Base-by-base conservation (phyloP, 2,329 filamentous ascomycete species). In the Leptographium wingfieldii region DNA sequence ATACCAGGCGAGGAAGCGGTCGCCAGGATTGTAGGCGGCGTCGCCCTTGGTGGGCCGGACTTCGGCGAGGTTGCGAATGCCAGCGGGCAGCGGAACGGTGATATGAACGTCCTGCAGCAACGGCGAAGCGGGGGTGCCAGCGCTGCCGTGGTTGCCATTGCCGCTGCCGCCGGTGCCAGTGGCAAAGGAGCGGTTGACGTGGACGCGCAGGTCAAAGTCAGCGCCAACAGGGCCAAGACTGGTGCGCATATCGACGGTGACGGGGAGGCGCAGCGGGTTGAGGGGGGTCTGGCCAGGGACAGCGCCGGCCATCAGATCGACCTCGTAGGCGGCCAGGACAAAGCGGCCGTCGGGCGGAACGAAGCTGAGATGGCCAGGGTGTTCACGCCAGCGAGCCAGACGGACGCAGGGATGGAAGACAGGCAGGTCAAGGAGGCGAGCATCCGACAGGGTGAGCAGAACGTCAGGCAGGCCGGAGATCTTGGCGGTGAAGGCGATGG, bases 381-480 rank as follows among this genome's bases (percentile, higher is more conserved):
- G 82, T 67, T 95, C 90, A 66, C 86, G 86, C 94, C 94, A 99
- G 64, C 85, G 81, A n/a, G 87, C 87, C 3, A 99, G 76, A 22
- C 94, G 81, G 10, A 99, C 94, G 68, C 94, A 97, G 0, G 94
- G 94, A 70, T 99, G 94, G 67, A 99, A 99, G 0, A 96, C 91
- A 1, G 92, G 94, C 2, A 96, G 76, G 65, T 95, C 87, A 71
- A 99, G 83, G 43, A 92, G 81, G 63, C 81, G 83, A 19, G 77
- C 80, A 96, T 79, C 57, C 0, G 86, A 87, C 33, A 99, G 79
- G 16, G 81, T 87, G 11, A 99, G 76, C 22, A 90, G 72, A n/a
- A 99, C 80, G 69, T 99, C 92, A 1, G 94, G 94, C 3, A 97
- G 83, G 5, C 94, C 94, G 0, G 92, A 96, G 49, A 99, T 90